Conservation (phyloP, 1,284 basidiomycete species). For the Schizopora paradoxa region DNA sequence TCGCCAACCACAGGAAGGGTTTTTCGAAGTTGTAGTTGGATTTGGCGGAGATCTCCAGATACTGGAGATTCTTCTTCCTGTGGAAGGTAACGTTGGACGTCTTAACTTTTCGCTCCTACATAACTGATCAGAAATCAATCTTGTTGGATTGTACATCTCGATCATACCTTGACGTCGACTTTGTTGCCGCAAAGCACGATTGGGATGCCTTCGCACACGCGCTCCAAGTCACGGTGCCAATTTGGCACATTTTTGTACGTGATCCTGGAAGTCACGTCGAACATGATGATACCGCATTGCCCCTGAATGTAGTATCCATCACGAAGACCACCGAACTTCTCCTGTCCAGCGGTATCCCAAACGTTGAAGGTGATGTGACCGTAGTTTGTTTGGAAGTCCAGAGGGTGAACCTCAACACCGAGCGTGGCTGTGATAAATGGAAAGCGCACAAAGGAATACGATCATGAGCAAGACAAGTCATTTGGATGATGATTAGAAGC, state of each 20-base stretch:
- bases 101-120: conserved; percentile 98
- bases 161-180: conserved; percentile 93
- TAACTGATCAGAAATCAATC: not conserved
- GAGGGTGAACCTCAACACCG: conserved; percentile 98
- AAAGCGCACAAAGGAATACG: conserved; percentile 18
- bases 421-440: conserved; percentile 79
- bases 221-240: conserved; percentile 99
- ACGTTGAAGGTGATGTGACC: conserved; percentile 99
- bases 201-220: conserved; percentile 99
- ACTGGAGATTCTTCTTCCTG: conserved; percentile 99
- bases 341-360: conserved; percentile 99
- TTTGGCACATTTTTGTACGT: conserved; percentile 99
- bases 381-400: conserved; percentile 96
- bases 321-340: conserved; percentile 98
- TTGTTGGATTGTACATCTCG: not conserved
- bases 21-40: conserved; percentile 99
- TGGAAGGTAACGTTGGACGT: conserved; percentile 99
- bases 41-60: conserved; percentile 99
- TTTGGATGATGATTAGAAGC: conserved; percentile 13
- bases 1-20: conserved; percentile 98
- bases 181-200: conserved; percentile 99
- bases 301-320: conserved; percentile 99
- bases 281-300: conserved; percentile 99
- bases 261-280: conserved; percentile 99
- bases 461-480: conserved; percentile 9